Base-by-base conservation (phyloP, 2,329 filamentous ascomycete species). In the Chrysosporium keratinophilum region DNA sequence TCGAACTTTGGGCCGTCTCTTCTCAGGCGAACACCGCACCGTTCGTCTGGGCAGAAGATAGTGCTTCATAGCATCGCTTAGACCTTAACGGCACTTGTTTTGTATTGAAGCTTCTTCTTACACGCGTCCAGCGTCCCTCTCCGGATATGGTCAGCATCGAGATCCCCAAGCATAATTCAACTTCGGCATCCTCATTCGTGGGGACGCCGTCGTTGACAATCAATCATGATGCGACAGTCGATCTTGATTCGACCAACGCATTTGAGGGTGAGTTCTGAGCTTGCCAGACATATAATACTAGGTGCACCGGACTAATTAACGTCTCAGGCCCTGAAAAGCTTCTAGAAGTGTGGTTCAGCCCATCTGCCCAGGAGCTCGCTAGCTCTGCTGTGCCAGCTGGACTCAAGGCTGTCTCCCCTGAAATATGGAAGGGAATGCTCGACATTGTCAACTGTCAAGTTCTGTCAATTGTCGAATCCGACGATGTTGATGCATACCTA, bases 401-500 rank as follows among this genome's bases (percentile, higher is more conserved):
- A 23, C 75, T 98, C 67, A 97, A 97, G 76, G 81, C 83, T 6
- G 89, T 98, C 34, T 76, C 85, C 15, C 78, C 83, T 55, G 87
- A 95, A 50, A 83, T 81, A 49, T 98, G 93, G 93, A 94, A 94
- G 70, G 84, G 83, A 56, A 96, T 98, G 93, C 81, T 98, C 56
- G 93, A 98, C 68, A 79, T 96, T 66, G 93, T 98, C 73, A 95
- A 96, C 70, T 98, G 93, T 83, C 93, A 98, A 75, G 89, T 98
- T 53, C 78, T 98, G 54, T 98, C 93, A 3, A 85, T 95, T 58
- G 81, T 98, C 59, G 84, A 91, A 67, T 95, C 91, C 20, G 89
- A 95, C 59, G 84, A 91, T 67, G 86, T 97, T 63, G 93, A 98
- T 67, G 91, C 93, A 60, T 98, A 98, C 68, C 82, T 98, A 5